A percentile compares a stretch with the other conserved stretches of the same genome.
Conservation (phyloP, 805 yeast species). For the Candida germanica region DNA sequence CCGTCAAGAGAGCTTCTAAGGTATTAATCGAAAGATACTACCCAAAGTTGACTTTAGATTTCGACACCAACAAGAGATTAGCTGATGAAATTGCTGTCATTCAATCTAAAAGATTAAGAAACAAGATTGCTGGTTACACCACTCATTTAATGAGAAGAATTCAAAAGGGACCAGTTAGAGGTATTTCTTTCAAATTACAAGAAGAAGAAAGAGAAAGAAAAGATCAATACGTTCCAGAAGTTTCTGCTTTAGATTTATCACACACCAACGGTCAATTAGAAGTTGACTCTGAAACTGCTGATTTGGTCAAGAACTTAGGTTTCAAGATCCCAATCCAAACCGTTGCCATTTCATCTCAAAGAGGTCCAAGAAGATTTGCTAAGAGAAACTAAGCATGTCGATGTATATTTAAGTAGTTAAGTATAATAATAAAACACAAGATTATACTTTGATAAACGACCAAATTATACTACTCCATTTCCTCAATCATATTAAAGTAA, state of each 20-base stretch:
- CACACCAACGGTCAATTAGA: slow-evolving; percentile 94
- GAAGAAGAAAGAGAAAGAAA: slow-evolving; percentile 99
- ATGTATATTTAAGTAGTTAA: slow-evolving; percentile 7
- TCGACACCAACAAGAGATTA: slow-evolving; percentile 99
- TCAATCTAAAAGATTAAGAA: slow-evolving; percentile 99
- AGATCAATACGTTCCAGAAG: slow-evolving; percentile 99
- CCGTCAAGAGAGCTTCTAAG: slow-evolving; percentile 99
- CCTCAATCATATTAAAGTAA: slow-evolving; percentile 1
- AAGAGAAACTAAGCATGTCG: slow-evolving; percentile 65
- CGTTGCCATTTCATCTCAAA: slow-evolving; percentile 83
- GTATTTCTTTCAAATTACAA: slow-evolving; percentile 99
- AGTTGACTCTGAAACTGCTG: slow-evolving; percentile 96
- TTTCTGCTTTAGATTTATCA: slow-evolving; percentile 97
- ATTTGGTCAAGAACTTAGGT: slow-evolving; percentile 91
- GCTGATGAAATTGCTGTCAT: slow-evolving; percentile 97
- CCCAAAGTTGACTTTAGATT: slow-evolving; percentile 99
- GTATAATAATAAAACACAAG: not conserved
- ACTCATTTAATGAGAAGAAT: slow-evolving; percentile 99
- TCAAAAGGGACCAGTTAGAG: slow-evolving; percentile 99
- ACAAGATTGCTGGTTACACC: slow-evolving; percentile 99
- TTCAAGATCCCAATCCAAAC: slow-evolving; percentile 82
- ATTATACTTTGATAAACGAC: too few relatives aligned
- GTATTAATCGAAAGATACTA: slow-evolving; percentile 98
- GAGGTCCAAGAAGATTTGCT: slow-evolving; percentile 88
- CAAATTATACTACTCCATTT: not conserved